phyloP scores from a whole-genome alignment of 1,139 yeast genomes.

The Pichia cactophila region DNA sequence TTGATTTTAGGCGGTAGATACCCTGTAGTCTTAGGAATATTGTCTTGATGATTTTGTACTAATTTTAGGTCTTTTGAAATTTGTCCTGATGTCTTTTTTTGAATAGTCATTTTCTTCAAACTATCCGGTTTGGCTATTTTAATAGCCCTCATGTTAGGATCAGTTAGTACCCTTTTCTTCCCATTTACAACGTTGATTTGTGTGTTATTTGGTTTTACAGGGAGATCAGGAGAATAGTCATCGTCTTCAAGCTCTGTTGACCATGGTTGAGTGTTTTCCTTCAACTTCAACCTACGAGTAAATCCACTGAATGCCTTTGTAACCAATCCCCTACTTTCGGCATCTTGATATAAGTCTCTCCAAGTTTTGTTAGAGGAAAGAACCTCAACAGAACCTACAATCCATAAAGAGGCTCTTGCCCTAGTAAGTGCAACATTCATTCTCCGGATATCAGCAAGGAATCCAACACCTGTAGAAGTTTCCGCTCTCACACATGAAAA shows the following conservation, averaged over 20 bases:
- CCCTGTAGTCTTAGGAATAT: slow-evolving; percentile 5
- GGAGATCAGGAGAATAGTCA: not conserved
- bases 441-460: slow-evolving; percentile 81
- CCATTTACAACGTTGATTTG: not conserved
- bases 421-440: slow-evolving; percentile 96
- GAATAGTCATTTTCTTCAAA: not conserved
- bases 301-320: slow-evolving; percentile 21
- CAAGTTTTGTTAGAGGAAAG: slow-evolving; percentile 60
- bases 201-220: not conserved
- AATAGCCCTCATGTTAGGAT: not conserved
- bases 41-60: not conserved
- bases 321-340: slow-evolving; percentile 37
- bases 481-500: slow-evolving; percentile 91
- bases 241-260: not conserved
- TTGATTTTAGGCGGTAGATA: slow-evolving; percentile 3
- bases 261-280: not conserved
- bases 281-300: slow-evolving; percentile 9
- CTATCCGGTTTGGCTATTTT: not conserved
- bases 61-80: not conserved
- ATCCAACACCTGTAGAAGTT: slow-evolving; percentile 58
- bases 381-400: slow-evolving; percentile 70
- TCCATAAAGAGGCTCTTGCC: slow-evolving; percentile 89
- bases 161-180: not conserved
- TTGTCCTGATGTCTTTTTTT: not conserved
- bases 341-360: slow-evolving; percentile 59